Evolutionary conservation across 768 basidiomycete genomes (phyloP), one percentile per base, ranked within the genome.

Genomic region (Kwoniella dendrophila): DNA sequence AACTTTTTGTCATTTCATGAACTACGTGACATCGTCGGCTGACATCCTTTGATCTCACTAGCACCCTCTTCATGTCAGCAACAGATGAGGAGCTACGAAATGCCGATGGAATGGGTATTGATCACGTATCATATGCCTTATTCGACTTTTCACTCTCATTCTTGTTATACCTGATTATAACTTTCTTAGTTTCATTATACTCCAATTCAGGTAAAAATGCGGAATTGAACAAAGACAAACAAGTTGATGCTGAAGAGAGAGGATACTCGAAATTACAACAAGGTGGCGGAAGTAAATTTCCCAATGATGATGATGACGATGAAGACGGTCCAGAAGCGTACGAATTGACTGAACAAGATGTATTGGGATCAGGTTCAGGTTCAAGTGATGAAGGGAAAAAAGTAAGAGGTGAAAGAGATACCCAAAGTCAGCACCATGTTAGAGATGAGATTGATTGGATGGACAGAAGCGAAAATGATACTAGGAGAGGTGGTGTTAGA

Each of bases 81-180:
- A 96, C 94, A 0, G 92, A 97, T 74, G 93, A 97, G 80, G 90
- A 95, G 76, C 81, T 95, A 29, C 71, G 83, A 26, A 89, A 83
- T 63, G 85, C 88, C 3, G 83, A 90, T 65, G 84, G 85, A 12
- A 61, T 81, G 20, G 88, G 84, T 43, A 90, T 95, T 86, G 93
- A 95, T 75, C 90, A 92, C 71, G 92, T 93, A 60, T 92, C 92
- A 0, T 95, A 94, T 71, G 83, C 89, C 36, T 83, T 93, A 18
- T 88, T 90, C 73, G 87, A 62, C 34, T 73, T 70, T 62, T 88
- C 88, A 71, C 82, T 88, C 47, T 86, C 90, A 0, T 93, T 94
- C 82, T 63, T 90, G 38, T 72, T 93, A 27, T 93, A 94, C 78
- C 82, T 87, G 5, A 83, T 89, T 70, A 85, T 88, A 51, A 81